Evolutionary conservation across 371 early-diverging fungal genomes (phyloP).

Genomic region (Saksenaea oblongispora): DNA sequence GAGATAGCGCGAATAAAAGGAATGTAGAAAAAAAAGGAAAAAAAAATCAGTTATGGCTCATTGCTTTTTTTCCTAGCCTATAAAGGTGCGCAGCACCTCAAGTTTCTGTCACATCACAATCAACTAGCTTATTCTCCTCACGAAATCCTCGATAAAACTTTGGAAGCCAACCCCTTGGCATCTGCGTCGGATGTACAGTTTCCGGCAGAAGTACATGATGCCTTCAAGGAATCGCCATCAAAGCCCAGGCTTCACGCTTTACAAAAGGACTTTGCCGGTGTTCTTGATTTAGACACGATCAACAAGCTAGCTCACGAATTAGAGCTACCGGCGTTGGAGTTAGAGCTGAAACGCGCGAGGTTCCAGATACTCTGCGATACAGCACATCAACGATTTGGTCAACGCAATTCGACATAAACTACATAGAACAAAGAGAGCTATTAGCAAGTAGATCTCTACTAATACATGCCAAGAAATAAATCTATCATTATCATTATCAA

Average conservation of each 20-base stretch:
- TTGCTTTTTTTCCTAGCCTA: constrained; percentile 41
- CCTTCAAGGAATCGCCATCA: constrained; percentile 14
- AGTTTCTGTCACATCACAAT: constrained; percentile 30
- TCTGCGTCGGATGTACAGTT: constrained; percentile 36
- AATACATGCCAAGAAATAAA: no score
- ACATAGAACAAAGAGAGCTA: not conserved
- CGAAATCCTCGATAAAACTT: constrained; percentile 30
- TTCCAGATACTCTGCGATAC: constrained; percentile 37
- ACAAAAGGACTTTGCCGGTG: constrained; percentile 35
- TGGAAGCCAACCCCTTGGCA: constrained; percentile 10
- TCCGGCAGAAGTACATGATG: constrained; percentile 24
- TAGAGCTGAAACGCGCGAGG: constrained; percentile 42
- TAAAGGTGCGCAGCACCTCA: constrained; percentile 64
- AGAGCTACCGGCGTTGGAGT: constrained; percentile 38
- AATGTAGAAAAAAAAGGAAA: not conserved
- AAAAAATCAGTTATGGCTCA: not conserved
- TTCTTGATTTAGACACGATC: constrained; percentile 22
- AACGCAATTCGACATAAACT: not conserved
- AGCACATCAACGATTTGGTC: constrained; percentile 12
- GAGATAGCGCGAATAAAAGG: not conserved
- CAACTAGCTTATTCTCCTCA: constrained; percentile 25
- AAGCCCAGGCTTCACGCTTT: constrained; percentile 25
- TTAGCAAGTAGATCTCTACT: no score
- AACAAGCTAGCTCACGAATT: constrained; percentile 24
- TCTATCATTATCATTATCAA: no score